phyloP scores from a whole-genome alignment of 2,329 filamentous ascomycete genomes.

The Calonectria pseudoreteaudii region DNA sequence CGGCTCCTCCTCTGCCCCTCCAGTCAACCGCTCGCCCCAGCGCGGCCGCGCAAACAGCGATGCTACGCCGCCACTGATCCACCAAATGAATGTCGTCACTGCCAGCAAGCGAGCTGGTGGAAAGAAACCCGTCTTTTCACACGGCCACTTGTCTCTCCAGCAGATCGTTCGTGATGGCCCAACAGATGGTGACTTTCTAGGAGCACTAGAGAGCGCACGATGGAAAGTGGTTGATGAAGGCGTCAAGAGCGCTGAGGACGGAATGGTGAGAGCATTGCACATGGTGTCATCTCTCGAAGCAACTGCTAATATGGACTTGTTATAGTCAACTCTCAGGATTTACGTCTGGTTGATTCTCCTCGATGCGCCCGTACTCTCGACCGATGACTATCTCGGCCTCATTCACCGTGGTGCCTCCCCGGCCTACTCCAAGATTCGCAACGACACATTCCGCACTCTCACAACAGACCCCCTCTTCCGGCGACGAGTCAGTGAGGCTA shows the following conservation, averaged over 20 bases:
- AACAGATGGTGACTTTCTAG: conserved; percentile 74
- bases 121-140: conserved; percentile 60
- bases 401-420: conserved; percentile 94
- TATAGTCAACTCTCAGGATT: conserved; percentile 88
- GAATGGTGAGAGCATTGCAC: conserved; percentile 73
- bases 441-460: conserved; percentile 96
- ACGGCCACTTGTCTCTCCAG: conserved; percentile 75
- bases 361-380: conserved; percentile 85
- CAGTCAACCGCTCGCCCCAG: conserved; percentile 57
- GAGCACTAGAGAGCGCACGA: conserved; percentile 76
- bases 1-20: conserved; percentile 15
- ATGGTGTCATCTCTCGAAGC: not conserved
- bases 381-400: conserved; percentile 88
- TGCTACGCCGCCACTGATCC: conserved; percentile 59
- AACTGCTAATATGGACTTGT: not conserved
- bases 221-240: conserved; percentile 81
- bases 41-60: conserved; percentile 81
- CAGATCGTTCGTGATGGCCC: conserved; percentile 84
- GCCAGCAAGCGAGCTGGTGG: conserved; percentile 53
- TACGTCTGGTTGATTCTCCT: conserved; percentile 97
- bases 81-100: conserved; percentile 52
- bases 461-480: conserved; percentile 98
- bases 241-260: conserved; percentile 81
- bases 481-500: conserved; percentile 93
- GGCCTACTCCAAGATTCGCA: conserved; percentile 96